These are phyloP conservation scores for Arthrobotrys sinensis DNA, from an alignment of 2,329 filamentous ascomycete genomes.

Conservation along the genomic window DNA sequence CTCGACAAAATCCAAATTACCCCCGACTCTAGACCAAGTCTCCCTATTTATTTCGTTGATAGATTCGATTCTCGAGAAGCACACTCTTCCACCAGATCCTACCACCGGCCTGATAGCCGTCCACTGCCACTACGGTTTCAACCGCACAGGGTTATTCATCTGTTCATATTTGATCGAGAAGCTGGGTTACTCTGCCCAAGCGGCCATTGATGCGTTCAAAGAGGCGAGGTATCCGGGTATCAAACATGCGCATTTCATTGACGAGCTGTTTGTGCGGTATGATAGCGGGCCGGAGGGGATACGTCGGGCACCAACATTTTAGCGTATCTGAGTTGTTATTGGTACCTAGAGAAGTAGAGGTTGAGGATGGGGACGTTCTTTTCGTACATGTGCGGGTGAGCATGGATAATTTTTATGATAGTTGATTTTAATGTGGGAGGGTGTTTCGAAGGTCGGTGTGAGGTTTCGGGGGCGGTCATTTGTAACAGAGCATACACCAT, in stretches of 20 bases:
- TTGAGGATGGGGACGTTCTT: constrained; percentile 2
- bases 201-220: constrained; percentile 85
- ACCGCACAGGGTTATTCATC: constrained; percentile 91
- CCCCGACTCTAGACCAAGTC: constrained; percentile 77
- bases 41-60: constrained; percentile 74
- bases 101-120: constrained; percentile 62
- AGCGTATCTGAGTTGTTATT: background rate
- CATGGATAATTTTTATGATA: constrained; percentile 21
- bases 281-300: constrained; percentile 69
- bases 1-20: constrained; percentile 87
- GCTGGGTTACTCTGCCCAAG: constrained; percentile 78
- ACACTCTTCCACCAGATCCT: constrained; percentile 60
- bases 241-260: constrained; percentile 88
- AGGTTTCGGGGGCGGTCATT: background rate
- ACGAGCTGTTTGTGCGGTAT: constrained; percentile 86
- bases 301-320: constrained; percentile 68
- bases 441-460: background rate
- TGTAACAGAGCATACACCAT: background rate
- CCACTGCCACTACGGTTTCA: constrained; percentile 98
- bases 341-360: background rate
- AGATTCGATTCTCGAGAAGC: constrained; percentile 67
- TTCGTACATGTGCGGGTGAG: constrained; percentile 24
- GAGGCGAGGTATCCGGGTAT: constrained; percentile 83
- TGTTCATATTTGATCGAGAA: constrained; percentile 91
- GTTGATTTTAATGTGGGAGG: background rate